Percentiles rank a stretch among this genome's conserved stretches.
Evolutionary conservation across 2,329 filamentous ascomycete species (phyloP).

Genomic region (Colletotrichum magnum): DNA sequence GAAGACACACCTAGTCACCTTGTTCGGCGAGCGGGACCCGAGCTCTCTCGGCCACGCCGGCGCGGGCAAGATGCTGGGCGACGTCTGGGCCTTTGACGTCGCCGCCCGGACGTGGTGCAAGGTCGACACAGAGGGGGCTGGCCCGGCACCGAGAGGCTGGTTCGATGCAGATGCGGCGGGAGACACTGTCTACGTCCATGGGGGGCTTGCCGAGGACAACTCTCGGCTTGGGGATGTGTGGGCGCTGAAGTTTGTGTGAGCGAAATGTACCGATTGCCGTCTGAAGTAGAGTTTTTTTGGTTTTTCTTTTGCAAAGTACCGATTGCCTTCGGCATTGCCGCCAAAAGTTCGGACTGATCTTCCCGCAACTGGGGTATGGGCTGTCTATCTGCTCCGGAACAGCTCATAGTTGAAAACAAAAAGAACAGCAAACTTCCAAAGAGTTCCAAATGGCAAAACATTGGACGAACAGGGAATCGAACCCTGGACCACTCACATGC

Average conservation of each 20-base stretch:
- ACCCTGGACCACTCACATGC: too few relatives aligned
- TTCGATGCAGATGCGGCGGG: slow-evolving; percentile 53
- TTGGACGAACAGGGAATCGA: too few relatives aligned
- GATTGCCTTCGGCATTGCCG: background rate
- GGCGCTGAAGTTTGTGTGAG: slow-evolving; percentile 45
- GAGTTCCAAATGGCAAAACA: too few relatives aligned
- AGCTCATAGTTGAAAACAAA: too few relatives aligned
- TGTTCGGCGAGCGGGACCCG: slow-evolving; percentile 57
- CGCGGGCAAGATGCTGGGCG: slow-evolving; percentile 56
- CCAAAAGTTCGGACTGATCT: too few relatives aligned
- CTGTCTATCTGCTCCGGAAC: too few relatives aligned
- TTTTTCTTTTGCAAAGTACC: too few relatives aligned
- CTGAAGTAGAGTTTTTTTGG: too few relatives aligned
- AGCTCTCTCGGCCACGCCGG: slow-evolving; percentile 55
- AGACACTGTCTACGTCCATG: slow-evolving; percentile 52
- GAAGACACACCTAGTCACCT: slow-evolving; percentile 50
- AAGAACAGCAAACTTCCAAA: too few relatives aligned
- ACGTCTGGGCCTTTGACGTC: slow-evolving; percentile 58
- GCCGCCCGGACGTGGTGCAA: slow-evolving; percentile 47
- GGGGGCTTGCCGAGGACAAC: slow-evolving; percentile 55
- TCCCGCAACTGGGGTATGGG: too few relatives aligned
- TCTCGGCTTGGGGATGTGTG: slow-evolving; percentile 56
- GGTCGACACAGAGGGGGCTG: slow-evolving; percentile 42
- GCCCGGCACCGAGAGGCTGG: slow-evolving; percentile 54
- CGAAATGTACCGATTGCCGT: too few relatives aligned